Conservation (phyloP, 2,329 filamentous ascomycete species). For the Fusarium bactridioides region DNA sequence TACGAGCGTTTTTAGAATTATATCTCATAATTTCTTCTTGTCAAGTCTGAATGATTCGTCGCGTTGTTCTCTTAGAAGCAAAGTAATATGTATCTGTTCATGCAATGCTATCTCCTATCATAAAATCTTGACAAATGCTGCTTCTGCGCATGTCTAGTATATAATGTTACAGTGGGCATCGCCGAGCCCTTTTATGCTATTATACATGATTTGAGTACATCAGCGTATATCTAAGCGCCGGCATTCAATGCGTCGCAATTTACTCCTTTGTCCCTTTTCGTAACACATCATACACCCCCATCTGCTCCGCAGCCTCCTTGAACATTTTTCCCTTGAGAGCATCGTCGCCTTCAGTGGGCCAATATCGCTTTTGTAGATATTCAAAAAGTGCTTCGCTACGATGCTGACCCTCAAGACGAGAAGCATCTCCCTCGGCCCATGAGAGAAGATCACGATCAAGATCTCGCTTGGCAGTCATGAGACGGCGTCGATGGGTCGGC, state of each 20-base stretch:
- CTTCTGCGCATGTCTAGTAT: constrained; percentile 2
- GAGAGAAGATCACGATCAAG: constrained; percentile 51
- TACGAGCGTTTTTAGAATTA: not conserved
- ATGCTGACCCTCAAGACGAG: constrained; percentile 47
- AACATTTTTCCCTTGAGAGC: constrained; percentile 40
- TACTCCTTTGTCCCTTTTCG: constrained; percentile 24
- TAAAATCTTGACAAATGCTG: constrained; percentile 2
- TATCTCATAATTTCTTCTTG: not conserved
- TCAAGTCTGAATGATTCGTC: not conserved
- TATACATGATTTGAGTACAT: constrained; percentile 2
- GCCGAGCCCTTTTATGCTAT: constrained; percentile 1
- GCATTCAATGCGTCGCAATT: constrained; percentile 1
- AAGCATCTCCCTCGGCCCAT: constrained; percentile 42
- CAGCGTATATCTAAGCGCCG: constrained; percentile 8
- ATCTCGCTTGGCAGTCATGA: constrained; percentile 53
- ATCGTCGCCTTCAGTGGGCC: constrained; percentile 42
- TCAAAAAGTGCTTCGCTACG: constrained; percentile 52
- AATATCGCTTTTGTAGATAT: constrained; percentile 52
- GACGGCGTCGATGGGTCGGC: constrained; percentile 49
- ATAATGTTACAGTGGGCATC: not conserved
- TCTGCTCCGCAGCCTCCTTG: constrained; percentile 49
- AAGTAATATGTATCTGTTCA: not conserved
- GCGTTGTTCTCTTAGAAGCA: not conserved
- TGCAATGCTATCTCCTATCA: not conserved
- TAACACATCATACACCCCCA: constrained; percentile 53